A percentile compares a stretch with the other conserved stretches of the same genome.
Conservation (phyloP, 1,284 basidiomycete genomes). For the Veloboletus limbatus region DNA sequence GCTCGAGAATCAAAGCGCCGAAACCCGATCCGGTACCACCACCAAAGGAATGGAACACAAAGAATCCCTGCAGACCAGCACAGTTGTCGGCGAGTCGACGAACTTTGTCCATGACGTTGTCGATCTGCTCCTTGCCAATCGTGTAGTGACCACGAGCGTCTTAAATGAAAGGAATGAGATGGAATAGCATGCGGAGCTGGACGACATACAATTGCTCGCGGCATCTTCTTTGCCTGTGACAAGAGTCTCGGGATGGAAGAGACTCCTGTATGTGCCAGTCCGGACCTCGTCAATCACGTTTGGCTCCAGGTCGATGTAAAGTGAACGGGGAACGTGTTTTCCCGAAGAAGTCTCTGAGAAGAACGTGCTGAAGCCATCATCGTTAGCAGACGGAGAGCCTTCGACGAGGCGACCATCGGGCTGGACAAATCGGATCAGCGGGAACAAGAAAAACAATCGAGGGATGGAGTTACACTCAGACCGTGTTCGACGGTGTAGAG, state of each 20-base stretch:
- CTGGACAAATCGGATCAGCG: slow-evolving; percentile 38
- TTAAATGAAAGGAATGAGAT: slow-evolving; percentile 29
- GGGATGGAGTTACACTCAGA: slow-evolving; percentile 67
- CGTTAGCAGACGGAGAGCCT: slow-evolving; percentile 67
- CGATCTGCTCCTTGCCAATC: slow-evolving; percentile 94
- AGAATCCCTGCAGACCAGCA: slow-evolving; percentile 98
- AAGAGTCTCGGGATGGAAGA: slow-evolving; percentile 99
- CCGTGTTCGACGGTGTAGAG: slow-evolving; percentile 98
- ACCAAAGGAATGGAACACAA: slow-evolving; percentile 99
- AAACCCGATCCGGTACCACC: slow-evolving; percentile 99
- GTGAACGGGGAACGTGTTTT: slow-evolving; percentile 97
- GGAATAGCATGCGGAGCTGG: not conserved
- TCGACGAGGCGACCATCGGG: slow-evolving; percentile 81
- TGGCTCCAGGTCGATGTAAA: slow-evolving; percentile 97
- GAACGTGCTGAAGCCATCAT: slow-evolving; percentile 97
- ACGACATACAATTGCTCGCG: slow-evolving; percentile 90
- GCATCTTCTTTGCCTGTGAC: slow-evolving; percentile 99
- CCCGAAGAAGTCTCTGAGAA: slow-evolving; percentile 91
- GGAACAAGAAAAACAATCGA: not conserved
- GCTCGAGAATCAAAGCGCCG: slow-evolving; percentile 95
- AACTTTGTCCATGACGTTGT: slow-evolving; percentile 92
- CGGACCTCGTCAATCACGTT: slow-evolving; percentile 98
- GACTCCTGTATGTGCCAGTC: slow-evolving; percentile 90
- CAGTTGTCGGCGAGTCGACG: slow-evolving; percentile 98
- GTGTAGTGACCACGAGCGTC: slow-evolving; percentile 98